These are phyloP conservation scores for Penicillium sp. DNA, from an alignment of 2,329 filamentous ascomycete genomes.

Conservation along the genomic window DNA sequence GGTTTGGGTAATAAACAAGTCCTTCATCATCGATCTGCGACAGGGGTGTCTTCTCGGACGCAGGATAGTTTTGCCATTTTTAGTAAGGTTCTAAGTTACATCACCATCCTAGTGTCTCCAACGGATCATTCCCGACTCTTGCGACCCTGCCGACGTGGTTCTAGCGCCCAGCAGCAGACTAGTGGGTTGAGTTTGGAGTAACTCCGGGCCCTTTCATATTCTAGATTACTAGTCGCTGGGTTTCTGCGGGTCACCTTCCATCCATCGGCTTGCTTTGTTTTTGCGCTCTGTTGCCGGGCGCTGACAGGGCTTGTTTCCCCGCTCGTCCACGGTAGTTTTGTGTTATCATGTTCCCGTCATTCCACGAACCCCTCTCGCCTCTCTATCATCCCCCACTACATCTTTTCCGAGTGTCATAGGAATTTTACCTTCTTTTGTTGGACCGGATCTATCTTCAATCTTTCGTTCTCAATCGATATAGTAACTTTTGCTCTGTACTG, in stretches of 20 bases:
- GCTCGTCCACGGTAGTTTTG: neutral
- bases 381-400: neutral
- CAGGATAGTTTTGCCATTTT: conserved; percentile 19
- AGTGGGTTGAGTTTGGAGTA: neutral
- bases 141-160: neutral
- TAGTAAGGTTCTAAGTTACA: conserved; percentile 14
- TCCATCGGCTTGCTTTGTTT: neutral
- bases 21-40: conserved; percentile 10
- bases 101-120: conserved; percentile 8
- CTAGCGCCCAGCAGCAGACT: neutral
- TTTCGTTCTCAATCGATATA: neutral
- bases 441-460: neutral
- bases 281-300: neutral
- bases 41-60: conserved; percentile 5
- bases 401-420: neutral
- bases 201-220: neutral
- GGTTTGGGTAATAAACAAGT: neutral
- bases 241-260: neutral
- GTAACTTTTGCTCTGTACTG: neutral
- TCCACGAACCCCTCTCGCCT: neutral
- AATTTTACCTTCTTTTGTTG: neutral
- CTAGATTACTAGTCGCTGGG: conserved; percentile 2
- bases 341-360: conserved; percentile 10
- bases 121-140: conserved; percentile 6
- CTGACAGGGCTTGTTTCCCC: conserved; percentile 4